Evolutionary conservation across 768 basidiomycete genomes (phyloP), one percentile per base, ranked within the genome.

Genomic region (Inosperma sp.): DNA sequence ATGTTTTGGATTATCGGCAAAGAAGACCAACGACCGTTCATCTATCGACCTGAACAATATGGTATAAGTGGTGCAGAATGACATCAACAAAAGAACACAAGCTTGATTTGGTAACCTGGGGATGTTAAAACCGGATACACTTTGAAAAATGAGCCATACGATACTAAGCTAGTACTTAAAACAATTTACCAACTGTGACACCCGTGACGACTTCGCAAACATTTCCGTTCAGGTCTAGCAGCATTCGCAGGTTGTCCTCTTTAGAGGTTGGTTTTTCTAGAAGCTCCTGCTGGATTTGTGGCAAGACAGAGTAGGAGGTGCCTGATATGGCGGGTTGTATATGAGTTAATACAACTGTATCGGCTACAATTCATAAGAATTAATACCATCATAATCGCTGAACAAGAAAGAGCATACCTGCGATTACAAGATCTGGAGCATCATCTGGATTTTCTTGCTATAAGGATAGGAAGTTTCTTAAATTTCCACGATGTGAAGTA

Each of bases 171-270:
- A 26, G n/a, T 25, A 7, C n/a, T 22, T 12, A 19, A 29, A 19
- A 36, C 13, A 4, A 54, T 81, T 56, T 52, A 91, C 92, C 88
- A 9, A 98, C 67, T 12, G 81, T 78, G 14, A 97, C 82, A 7
- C 93, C 95, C 0, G 94, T 97, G 17, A 96, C 90, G 17, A 97
- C 92, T 64, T 95, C 89, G 58, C 93, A 95, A 0, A 84, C 78
- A 42, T 78, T 75, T 6, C 93, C 95, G 44, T 93, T 93, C 55
- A 96, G 72, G 52, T 93, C 88, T 40, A 86, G 70, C 48, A 99
- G 73, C 89, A 93, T 95, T 19, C 88, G 79, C 40, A 88, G 62
- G 65, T 97, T 86, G 53, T 97, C 94, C 23, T 72, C 81, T 60
- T 88, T 87, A 7, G 79, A 79, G 0, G 54, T 39, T 0, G 96